Evolutionary conservation across 169 alveolate genomes (phyloP).

Genomic region (Plasmodium gaboni): DNA sequence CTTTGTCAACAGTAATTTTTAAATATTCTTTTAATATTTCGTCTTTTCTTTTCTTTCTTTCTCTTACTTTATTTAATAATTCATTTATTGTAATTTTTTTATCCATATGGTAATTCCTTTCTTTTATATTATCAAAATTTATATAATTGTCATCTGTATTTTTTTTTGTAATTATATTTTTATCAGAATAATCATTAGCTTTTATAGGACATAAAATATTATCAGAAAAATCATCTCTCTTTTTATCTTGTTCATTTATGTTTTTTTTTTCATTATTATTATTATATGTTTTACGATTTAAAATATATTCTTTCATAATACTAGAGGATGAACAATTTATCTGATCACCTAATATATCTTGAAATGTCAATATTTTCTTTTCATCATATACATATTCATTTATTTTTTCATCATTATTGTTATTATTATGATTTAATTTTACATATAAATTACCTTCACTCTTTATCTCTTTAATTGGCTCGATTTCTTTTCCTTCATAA

Average conservation of each 20-base stretch:
- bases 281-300: neutral
- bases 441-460: slow-evolving; percentile 11
- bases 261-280: neutral
- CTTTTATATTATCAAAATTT: neutral
- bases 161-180: neutral
- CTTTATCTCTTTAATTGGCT: slow-evolving; percentile 48
- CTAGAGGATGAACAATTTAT: neutral
- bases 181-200: neutral
- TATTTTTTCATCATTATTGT: slow-evolving; percentile 10
- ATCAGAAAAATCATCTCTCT: neutral
- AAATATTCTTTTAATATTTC: slow-evolving; percentile 14
- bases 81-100: slow-evolving; percentile 2
- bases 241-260: neutral
- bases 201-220: neutral
- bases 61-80: neutral
- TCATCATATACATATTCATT: slow-evolving; percentile 68
- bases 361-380: slow-evolving; percentile 50
- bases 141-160: neutral
- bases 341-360: slow-evolving; percentile 9
- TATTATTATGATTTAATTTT: slow-evolving; percentile 29
- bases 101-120: neutral
- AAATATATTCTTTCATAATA: neutral
- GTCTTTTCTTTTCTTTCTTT: neutral
- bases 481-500: slow-evolving; percentile 25
- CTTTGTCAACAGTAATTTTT: slow-evolving; percentile 46